phyloP scores from a whole-genome alignment of 495 filamentous ascomycete genomes.

The Thermothielavioides terrestris region DNA sequence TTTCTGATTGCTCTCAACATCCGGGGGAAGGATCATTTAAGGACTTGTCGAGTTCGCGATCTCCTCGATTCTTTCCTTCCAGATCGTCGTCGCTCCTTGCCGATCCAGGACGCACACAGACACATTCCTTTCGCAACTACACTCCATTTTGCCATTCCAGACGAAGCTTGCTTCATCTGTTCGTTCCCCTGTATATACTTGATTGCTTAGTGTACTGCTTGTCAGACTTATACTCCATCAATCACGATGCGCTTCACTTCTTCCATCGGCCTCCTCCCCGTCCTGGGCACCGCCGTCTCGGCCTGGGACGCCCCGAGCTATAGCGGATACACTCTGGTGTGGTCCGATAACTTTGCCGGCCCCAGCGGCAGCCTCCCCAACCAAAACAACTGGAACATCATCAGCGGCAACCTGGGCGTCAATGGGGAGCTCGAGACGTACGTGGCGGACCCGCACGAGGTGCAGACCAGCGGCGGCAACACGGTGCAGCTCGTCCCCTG shows the following conservation, averaged over 20 bases:
- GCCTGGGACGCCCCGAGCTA: constrained; percentile 29
- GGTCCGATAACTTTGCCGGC: constrained; percentile 35
- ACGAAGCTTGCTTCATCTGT: neutral
- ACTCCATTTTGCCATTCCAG: too few relatives aligned
- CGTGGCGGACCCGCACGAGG: constrained; percentile 26
- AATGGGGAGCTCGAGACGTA: constrained; percentile 42
- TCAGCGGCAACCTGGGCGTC: constrained; percentile 25
- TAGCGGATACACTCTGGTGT: constrained; percentile 26
- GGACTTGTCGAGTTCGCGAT: neutral
- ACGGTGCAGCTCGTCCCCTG: constrained; percentile 42
- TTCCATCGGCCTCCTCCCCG: constrained; percentile 3
- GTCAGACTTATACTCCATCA: neutral
- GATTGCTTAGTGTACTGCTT: neutral
- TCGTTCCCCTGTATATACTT: neutral
- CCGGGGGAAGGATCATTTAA: neutral
- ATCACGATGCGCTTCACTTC: constrained; percentile 15
- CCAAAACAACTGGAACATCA: constrained; percentile 35
- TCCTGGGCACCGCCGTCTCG: constrained; percentile 12
- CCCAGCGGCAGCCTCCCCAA: constrained; percentile 21
- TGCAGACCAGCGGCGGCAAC: constrained; percentile 34
- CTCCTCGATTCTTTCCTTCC: neutral
- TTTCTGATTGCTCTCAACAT: too few relatives aligned
- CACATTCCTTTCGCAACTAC: neutral
- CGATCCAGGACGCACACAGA: constrained; percentile 2
- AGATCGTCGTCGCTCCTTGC: neutral